Base-by-base conservation (phyloP, 768 basidiomycete species). In the Rhodotorula graminis region DNA sequence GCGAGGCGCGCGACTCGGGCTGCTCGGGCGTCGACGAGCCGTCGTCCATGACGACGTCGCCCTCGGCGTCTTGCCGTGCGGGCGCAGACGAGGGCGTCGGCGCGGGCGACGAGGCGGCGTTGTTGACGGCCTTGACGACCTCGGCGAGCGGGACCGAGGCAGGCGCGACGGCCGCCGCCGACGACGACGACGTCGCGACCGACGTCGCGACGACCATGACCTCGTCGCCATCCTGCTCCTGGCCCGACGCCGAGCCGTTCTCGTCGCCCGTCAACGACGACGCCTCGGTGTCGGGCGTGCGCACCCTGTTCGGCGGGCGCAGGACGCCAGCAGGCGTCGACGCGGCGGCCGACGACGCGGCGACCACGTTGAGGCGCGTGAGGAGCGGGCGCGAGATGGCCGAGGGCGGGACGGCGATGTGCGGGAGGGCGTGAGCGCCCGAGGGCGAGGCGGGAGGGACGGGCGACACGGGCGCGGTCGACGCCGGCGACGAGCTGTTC, bases 211-310 rank as follows among this genome's bases (percentile, higher is more conserved):
- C 29, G 29, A 60, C 31, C 19, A 58, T 56, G 19, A 69, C 77
- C 25, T 72, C 72, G 9, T 64, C 74, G 25, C 62, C 60, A 14
- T 69, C 77, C 15, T 19, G 70, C 5, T 64, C 74, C 40, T 64
- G 61, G 88, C 81, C 91, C 90, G 0, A 89, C 88, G 69, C 89
- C 88, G 0, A 88, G 84, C 21, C 88, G 61, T 62, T 69, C 61
- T 64, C 77, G 69, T 74, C 78, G 9, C 65, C 78, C 49, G 71
- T 69, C 40, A 68, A 46, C 9, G 57, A 65, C 29, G 69, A 59
- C 8, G 56, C 29, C 23, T 68, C 73, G 50, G 74, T 70, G 40
- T 75, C 74, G 52, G 74, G 74, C 42, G 74, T 75, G 11, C 62
- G 59, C 19, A 72, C 74, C 16, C 74, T 23, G 27, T 60, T 58